These are phyloP conservation scores for Cunninghamia lanceolata DNA, from an alignment of 75 land plant species.

Conservation along the genomic window DNA sequence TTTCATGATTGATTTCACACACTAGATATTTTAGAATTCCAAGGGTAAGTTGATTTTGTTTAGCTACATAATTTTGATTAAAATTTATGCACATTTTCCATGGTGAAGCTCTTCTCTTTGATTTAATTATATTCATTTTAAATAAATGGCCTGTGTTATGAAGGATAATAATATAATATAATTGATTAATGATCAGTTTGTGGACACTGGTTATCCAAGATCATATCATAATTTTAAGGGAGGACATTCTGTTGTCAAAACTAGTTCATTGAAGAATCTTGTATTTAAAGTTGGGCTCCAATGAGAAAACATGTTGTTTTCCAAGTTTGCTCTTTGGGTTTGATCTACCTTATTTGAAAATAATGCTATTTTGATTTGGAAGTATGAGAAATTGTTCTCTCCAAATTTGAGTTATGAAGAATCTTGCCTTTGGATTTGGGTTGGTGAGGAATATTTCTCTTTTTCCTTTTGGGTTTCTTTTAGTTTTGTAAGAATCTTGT, in stretches of 20 bases:
- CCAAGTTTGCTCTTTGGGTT: not conserved
- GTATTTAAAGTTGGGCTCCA: not conserved
- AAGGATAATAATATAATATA: too few relatives aligned
- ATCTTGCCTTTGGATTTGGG: not conserved
- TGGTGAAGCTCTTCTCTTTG: too few relatives aligned
- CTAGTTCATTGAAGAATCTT: slow-evolving; percentile 7
- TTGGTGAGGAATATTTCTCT: not conserved
- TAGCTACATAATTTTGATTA: too few relatives aligned
- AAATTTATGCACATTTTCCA: too few relatives aligned
- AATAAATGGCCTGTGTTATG: too few relatives aligned
- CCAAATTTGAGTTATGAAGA: not conserved
- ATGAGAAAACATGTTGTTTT: not conserved
- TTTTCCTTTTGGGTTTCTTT: not conserved
- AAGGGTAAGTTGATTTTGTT: too few relatives aligned
- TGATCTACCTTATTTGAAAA: not conserved
- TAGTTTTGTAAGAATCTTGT: not conserved
- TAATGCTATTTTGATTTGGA: not conserved
- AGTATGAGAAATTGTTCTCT: not conserved
- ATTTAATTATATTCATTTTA: too few relatives aligned
- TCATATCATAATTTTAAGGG: too few relatives aligned
- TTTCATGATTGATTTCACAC: too few relatives aligned
- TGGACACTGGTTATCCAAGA: too few relatives aligned
- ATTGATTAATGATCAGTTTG: too few relatives aligned
- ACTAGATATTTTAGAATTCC: too few relatives aligned
- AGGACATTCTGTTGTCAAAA: not conserved